Conservation (phyloP, 2,329 filamentous ascomycete genomes). For the Fusarium irregulare region DNA sequence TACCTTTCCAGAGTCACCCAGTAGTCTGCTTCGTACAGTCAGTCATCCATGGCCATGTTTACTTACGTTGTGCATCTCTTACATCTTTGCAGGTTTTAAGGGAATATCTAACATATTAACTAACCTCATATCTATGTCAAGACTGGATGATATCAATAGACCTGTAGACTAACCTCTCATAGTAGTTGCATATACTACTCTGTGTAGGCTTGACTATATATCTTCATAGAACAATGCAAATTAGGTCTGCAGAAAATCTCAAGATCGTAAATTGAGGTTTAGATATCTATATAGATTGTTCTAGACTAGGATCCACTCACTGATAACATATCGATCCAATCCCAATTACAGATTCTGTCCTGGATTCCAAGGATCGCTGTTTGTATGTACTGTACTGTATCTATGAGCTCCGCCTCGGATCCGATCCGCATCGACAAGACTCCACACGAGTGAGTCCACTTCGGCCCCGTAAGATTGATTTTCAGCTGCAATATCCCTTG, state of each 20-base stretch:
- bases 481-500: background rate
- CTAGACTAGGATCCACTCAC: background rate
- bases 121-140: background rate
- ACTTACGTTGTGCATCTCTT: background rate
- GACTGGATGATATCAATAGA: background rate
- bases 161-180: background rate
- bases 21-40: background rate
- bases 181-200: background rate
- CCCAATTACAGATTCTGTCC: background rate
- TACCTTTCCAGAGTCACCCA: background rate
- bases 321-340: background rate
- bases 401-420: conserved; percentile 21
- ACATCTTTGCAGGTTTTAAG: background rate
- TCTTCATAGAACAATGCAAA: background rate
- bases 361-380: background rate
- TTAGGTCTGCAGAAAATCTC: background rate
- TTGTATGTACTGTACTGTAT: background rate
- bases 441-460: conserved; percentile 17
- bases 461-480: conserved; percentile 19
- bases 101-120: background rate
- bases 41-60: background rate
- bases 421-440: conserved; percentile 20
- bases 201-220: background rate
- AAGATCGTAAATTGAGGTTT: background rate
- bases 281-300: background rate